Evolutionary conservation across 164 flowering plant species (phyloP), one percentile per base, ranked within the genome.

Genomic region (Sedum album): DNA sequence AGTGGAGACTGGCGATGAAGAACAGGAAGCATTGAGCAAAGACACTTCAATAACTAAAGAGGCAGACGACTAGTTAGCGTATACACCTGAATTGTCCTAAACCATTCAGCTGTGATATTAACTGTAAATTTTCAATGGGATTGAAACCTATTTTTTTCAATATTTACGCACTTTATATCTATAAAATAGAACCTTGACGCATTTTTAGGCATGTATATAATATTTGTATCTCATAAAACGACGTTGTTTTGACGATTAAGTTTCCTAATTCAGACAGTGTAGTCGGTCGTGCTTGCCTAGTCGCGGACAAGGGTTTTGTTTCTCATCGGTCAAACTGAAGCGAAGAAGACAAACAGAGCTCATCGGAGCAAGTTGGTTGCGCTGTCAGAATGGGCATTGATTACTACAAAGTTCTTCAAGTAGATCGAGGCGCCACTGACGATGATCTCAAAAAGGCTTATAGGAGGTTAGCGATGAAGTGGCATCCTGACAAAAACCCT

Each of bases 1-100:
- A 44, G 11, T 23, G 57, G 57, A 2, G 3, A 21, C 28, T 8
- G n/a, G 6, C 62, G 28, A 28, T 33, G 28, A 6, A 28, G 33
- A 57, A 57, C 33, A 57, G 33, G 62, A 57, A 57, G 62, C 8
- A 30, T 18, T 28, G 33, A 57, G 62, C 62, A 57, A 57, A 28
- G 62, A 28, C 4, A 30, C 33, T 4, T 57, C 62, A 26, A 23
- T 25, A 4, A 26, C 26, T 25, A 23, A 13, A 5, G 60, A 53
- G 2, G 26, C 30, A 25, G 26, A 23, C 31, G 15, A 25, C 4
- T 53, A 53, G 23, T 48, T 18, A 20, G 20, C 30, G 25, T 5
- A 30, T 21, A 0, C 25, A 6, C 25, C 49, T 11, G 21, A 46
- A n/a, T n/a, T n/a, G n/a, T 42, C 17, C 17, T 42, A 15, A 10